Base-by-base conservation (phyloP, 805 yeast species). In the Saturnispora besseyi region DNA sequence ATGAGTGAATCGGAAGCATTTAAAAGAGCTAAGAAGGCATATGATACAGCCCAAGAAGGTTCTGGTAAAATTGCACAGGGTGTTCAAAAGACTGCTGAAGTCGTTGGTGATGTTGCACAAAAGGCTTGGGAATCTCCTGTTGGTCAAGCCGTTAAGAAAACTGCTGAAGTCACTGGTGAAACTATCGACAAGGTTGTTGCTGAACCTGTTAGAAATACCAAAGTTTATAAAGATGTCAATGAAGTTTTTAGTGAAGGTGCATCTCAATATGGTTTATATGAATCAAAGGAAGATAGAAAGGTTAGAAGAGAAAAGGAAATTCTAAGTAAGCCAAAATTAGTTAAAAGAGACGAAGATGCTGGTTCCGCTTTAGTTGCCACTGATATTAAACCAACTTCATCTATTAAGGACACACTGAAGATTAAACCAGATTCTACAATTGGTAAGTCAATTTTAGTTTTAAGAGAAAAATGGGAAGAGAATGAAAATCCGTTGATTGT, bases 61-160 rank as follows among this genome's bases (percentile, higher is more conserved):
- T 67, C 76, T 18, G 82, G 85, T 12, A 63, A 62, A 24, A 75
- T 81, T n/a, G 78, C 81, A 7, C 79, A 85, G 63, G 84, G 88
- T 41, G 78, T 87, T 49, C 78, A 80, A 60, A 86, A 85, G 68
- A 93, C 98, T 5, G 97, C 97, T n/a, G 87, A 85, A 59, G 91
- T 82, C 37, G 88, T 93, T 33, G 98, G 96, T 49, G 83, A 77
- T 51, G 95, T 82, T 42, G 98, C 96, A 4, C 73, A 77, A 37
- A 84, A 82, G 52, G 96, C 97, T 1, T 93, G 99, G 99, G 96
- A 93, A 53, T 88, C 96, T 1, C 87, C 93, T 24, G 86, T 91
- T 41, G 93, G 96, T 53, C 81, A 83, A 64, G 84, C 83, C 45
- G 90, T 96, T n/a, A 78, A 98, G 61, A 75, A 79, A 41, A 88